A percentile compares a stretch with the other conserved stretches of the same genome.
phyloP scores from a whole-genome alignment of 192 early-diverging fungal species.

The Backusella tarrabulga region DNA sequence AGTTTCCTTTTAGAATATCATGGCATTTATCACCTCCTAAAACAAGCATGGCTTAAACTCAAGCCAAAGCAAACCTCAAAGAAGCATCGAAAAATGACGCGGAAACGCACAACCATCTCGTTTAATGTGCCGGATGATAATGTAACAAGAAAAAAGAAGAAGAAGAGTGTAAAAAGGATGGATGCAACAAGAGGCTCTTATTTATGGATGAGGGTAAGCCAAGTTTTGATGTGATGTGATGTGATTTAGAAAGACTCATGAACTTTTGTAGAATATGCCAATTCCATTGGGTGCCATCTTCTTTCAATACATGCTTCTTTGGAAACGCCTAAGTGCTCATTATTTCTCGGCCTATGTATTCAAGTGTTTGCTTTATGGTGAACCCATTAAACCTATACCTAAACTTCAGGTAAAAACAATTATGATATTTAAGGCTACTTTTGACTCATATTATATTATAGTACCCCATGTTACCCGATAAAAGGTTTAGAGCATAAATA shows the following conservation, averaged over 20 bases:
- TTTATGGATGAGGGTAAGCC: slow-evolving; percentile 23
- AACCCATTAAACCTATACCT: slow-evolving; percentile 78
- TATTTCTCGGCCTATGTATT: slow-evolving; percentile 80
- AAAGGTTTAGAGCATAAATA: slow-evolving; percentile 29
- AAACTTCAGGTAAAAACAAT: slow-evolving; percentile 48
- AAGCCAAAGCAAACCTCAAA: neutral
- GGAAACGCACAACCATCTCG: neutral
- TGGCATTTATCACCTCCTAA: neutral
- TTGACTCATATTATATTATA: slow-evolving; percentile 23
- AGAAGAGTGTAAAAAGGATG: neutral
- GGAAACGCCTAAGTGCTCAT: slow-evolving; percentile 71
- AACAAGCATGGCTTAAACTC: slow-evolving; percentile 2
- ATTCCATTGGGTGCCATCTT: slow-evolving; percentile 77
- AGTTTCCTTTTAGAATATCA: slow-evolving; percentile 22
- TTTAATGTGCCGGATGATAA: neutral
- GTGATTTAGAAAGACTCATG: neutral
- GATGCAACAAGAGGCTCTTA: slow-evolving; percentile 11
- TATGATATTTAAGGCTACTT: slow-evolving; percentile 9
- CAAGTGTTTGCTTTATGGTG: slow-evolving; percentile 73
- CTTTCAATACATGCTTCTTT: slow-evolving; percentile 90
- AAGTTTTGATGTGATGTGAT: neutral
- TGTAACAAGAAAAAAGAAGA: neutral
- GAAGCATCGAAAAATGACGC: neutral
- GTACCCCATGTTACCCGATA: slow-evolving; percentile 76
- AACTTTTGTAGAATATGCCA: slow-evolving; percentile 57